phyloP scores from a whole-genome alignment of 1,284 basidiomycete genomes.

The Trametes versicolor region DNA sequence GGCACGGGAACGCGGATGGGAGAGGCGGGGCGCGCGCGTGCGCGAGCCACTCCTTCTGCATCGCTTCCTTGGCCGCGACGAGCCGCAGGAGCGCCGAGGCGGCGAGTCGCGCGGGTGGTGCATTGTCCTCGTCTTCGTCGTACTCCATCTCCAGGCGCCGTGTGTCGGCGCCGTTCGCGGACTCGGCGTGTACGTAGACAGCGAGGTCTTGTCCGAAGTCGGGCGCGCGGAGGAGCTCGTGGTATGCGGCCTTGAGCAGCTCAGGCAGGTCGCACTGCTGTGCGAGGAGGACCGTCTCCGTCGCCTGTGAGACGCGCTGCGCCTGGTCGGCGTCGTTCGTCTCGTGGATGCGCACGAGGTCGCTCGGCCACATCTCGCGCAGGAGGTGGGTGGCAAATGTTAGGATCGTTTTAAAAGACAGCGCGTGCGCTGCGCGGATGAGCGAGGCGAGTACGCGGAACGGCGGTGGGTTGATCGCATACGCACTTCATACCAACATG shows the following conservation, averaged over 20 bases:
- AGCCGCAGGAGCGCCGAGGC: conserved; percentile 39
- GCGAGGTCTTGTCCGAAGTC: conserved; percentile 39
- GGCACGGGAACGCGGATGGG: conserved; percentile 35
- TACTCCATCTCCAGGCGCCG: conserved; percentile 10
- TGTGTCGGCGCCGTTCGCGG: background rate
- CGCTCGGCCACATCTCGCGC: conserved; percentile 43
- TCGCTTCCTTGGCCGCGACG: conserved; percentile 34
- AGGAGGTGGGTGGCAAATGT: conserved; percentile 42
- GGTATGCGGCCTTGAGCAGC: conserved; percentile 49
- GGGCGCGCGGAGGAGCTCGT: conserved; percentile 47
- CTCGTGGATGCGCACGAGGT: conserved; percentile 33
- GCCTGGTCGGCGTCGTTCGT: background rate
- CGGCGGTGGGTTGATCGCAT: conserved; percentile 37
- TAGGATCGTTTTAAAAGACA: conserved; percentile 39
- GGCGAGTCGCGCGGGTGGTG: conserved; percentile 21
- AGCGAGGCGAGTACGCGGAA: conserved; percentile 43
- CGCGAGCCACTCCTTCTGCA: conserved; percentile 38
- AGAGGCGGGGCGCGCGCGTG: conserved; percentile 36
- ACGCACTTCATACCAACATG: conserved; percentile 31
- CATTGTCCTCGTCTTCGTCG: conserved; percentile 22
- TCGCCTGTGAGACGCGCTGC: conserved; percentile 37
- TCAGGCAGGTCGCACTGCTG: conserved; percentile 40
- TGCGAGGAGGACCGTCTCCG: conserved; percentile 45
- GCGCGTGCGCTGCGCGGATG: conserved; percentile 43
- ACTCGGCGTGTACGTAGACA: conserved; percentile 25